Percentiles rank a stretch among this genome's conserved stretches.
phyloP scores from a whole-genome alignment of 78 protist genomes.

The Dictyostelium citrinum region DNA sequence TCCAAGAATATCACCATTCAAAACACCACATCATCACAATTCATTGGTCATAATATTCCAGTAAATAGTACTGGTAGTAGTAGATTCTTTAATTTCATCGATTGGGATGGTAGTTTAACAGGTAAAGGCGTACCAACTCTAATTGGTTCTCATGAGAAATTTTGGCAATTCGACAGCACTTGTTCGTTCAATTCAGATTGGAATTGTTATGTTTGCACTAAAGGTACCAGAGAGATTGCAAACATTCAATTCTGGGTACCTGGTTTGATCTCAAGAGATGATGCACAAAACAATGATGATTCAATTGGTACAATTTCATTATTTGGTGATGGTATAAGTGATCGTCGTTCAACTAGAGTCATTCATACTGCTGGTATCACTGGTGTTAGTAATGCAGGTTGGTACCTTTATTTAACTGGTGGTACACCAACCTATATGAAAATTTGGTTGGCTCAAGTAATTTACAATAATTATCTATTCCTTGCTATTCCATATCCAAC shows the following conservation, averaged over 20 bases:
- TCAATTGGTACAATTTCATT: conserved; percentile 6
- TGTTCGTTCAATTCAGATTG: conserved; percentile 27
- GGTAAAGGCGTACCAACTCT: neutral
- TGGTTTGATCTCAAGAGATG: neutral
- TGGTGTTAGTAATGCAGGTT: conserved; percentile 34
- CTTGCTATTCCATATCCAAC: conserved; percentile 36
- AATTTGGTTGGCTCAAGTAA: neutral
- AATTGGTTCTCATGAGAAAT: conserved; percentile 14
- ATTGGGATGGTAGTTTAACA: conserved; percentile 53
- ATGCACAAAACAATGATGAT: neutral
- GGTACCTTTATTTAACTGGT: conserved; percentile 12
- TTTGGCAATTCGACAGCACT: conserved; percentile 54
- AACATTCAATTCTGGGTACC: neutral
- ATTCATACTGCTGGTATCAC: conserved; percentile 45
- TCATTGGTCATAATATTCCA: conserved; percentile 22
- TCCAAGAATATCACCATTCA: conserved; percentile 3
- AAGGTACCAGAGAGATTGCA: neutral
- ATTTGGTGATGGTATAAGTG: conserved; percentile 25
- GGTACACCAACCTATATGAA: conserved; percentile 16
- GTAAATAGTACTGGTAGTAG: conserved; percentile 33
- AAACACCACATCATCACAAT: neutral
- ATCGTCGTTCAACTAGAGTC: neutral
- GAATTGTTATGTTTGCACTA: conserved; percentile 10
- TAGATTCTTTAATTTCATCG: conserved; percentile 56
- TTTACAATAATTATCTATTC: conserved; percentile 1